phyloP scores from a whole-genome alignment of 192 early-diverging fungal genomes.

The Gryganskiella cystojenkinii region DNA sequence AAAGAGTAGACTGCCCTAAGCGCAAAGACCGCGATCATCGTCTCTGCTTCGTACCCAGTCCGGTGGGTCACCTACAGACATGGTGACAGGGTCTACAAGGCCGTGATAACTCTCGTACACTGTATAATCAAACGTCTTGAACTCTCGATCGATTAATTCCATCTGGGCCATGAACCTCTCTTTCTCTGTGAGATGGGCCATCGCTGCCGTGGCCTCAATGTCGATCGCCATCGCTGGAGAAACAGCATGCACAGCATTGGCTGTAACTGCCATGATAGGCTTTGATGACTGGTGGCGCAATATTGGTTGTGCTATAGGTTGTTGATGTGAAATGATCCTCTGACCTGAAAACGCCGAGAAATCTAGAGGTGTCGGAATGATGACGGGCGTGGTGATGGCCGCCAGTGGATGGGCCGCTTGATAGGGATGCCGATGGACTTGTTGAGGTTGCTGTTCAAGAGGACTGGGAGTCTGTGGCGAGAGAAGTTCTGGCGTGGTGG shows the following conservation, averaged over 20 bases:
- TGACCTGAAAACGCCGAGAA: constrained; percentile 36
- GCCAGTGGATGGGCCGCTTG: constrained; percentile 30
- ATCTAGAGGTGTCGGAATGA: constrained; percentile 39
- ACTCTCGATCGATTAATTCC: constrained; percentile 76
- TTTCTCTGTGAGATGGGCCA: constrained; percentile 20
- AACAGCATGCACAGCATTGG: too few relatives aligned
- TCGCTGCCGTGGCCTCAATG: constrained; percentile 33
- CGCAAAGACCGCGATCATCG: too few relatives aligned
- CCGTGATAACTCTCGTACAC: constrained; percentile 82
- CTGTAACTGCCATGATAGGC: constrained; percentile 1
- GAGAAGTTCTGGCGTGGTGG: not conserved
- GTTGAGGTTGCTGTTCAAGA: not conserved
- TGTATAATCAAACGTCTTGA: constrained; percentile 86
- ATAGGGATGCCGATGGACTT: constrained; percentile 6
- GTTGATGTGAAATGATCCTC: constrained; percentile 28
- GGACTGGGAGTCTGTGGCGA: not conserved
- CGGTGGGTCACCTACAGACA: constrained; percentile 73
- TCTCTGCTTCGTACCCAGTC: constrained; percentile 65
- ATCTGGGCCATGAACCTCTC: constrained; percentile 24
- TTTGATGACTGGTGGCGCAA: constrained; percentile 18
- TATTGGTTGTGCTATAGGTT: not conserved
- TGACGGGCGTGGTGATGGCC: constrained; percentile 30
- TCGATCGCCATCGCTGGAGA: constrained; percentile 21
- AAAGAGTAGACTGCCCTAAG: too few relatives aligned
- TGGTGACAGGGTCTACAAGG: constrained; percentile 69